Base-by-base conservation (phyloP, 495 filamentous ascomycete species). In the Podospora conica region DNA sequence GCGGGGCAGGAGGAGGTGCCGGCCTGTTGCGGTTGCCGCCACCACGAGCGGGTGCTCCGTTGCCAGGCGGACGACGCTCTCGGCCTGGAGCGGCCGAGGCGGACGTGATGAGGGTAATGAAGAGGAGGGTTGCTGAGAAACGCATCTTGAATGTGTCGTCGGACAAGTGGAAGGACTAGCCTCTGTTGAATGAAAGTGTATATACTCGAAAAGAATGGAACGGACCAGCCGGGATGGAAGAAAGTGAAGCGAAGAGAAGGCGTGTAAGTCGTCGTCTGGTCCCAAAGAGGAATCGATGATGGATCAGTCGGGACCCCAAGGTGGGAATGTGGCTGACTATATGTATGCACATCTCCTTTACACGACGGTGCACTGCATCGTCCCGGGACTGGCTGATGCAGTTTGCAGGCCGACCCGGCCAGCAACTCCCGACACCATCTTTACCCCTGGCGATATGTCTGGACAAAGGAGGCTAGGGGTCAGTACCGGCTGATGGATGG, bases 111-210 rank as follows among this genome's bases (percentile, higher is more conserved):
- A 63, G 53, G 24, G 61, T 24, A 4, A 28, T 23, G 40, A 63
- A 28, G 61, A 55, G 40, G 23, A 64, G 58, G 53, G 55, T 48
- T 29, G 33, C 57, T 28, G 53, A 29, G 63, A 64, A 53, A n/a
- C 57, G 63, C 61, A 63, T 63, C 54, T 54, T 63, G 61, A 20
- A 31, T 3, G 25, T 29, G 58, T 27, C 25, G 40, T 29, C 21
- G 23, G 53, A 8, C 22, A 53, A 55, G 40, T 48, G 40, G 29
- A 48, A 48, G 40, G 40, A n/a, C 40, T 48, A 18, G 40, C 40
- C 40, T 48, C n/a, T 1, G 40, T 48, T 40, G 33, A 48, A n/a
- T 48, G 40, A 48, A 48, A 48, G 40, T 48, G 40, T 48, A 48
- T 48, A 48, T 48, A 48, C 40, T 48, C 40, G 40, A 48, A 48